A percentile compares a stretch with the other conserved stretches of the same genome.
phyloP scores from a whole-genome alignment of 2,329 filamentous ascomycete species.

The Pseudonectria buxi region DNA sequence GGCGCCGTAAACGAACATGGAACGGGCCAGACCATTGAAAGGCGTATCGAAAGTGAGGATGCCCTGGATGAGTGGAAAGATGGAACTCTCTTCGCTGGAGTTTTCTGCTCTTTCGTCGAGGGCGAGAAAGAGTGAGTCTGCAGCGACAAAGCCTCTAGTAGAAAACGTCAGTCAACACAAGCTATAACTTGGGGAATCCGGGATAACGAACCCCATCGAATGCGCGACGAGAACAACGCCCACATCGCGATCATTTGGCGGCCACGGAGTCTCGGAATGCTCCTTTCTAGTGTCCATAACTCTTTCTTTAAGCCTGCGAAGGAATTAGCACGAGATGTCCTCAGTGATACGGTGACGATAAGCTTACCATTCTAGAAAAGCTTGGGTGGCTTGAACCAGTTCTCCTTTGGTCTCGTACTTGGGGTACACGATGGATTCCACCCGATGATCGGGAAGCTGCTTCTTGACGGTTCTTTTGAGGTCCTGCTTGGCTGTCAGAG shows the following conservation, averaged over 20 bases:
- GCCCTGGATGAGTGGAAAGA: constrained; percentile 77
- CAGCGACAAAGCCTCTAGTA: constrained; percentile 70
- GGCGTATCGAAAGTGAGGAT: constrained; percentile 82
- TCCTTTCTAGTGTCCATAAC: constrained; percentile 73
- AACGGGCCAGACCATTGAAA: constrained; percentile 59
- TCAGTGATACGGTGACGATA: neutral
- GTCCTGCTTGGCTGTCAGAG: constrained; percentile 31
- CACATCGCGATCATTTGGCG: constrained; percentile 73
- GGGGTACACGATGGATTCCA: constrained; percentile 60
- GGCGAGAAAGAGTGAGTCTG: constrained; percentile 69
- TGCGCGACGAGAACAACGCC: constrained; percentile 75
- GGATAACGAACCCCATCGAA: constrained; percentile 59
- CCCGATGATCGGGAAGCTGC: constrained; percentile 52
- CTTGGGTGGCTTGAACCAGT: constrained; percentile 41
- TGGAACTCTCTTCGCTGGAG: constrained; percentile 34
- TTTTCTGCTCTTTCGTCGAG: constrained; percentile 52
- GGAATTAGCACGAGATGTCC: neutral
- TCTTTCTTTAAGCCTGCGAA: constrained; percentile 63
- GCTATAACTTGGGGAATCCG: fast-evolving
- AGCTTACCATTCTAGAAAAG: constrained; percentile 41
- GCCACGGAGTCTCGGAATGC: constrained; percentile 63
- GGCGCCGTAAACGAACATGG: constrained; percentile 55
- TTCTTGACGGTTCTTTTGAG: constrained; percentile 52
- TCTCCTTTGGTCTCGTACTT: constrained; percentile 69
- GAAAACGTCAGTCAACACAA: constrained; percentile 2